Conservation (phyloP, 1,284 basidiomycete genomes). For the Termitomyces sp. region DNA sequence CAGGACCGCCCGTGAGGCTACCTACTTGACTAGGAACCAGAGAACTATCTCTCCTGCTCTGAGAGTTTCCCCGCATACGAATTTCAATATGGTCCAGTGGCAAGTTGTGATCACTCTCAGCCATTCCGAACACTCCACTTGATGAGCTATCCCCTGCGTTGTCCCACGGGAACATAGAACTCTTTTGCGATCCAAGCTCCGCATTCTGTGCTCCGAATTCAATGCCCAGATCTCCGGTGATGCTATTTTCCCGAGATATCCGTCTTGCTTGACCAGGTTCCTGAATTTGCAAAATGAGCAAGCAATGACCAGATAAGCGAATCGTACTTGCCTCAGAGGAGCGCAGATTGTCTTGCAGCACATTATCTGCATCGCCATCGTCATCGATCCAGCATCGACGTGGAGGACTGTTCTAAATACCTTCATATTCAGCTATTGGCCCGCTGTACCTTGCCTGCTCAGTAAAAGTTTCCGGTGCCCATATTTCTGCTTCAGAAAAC, state of each 20-base stretch:
- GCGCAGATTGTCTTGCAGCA: constrained; percentile 19
- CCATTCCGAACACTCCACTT: constrained; percentile 33
- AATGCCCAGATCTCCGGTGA: constrained; percentile 41
- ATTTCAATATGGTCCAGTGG: constrained; percentile 49
- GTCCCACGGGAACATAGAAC: constrained; percentile 77
- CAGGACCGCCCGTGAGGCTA: constrained; percentile 32
- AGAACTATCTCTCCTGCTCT: constrained; percentile 47
- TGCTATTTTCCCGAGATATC: constrained; percentile 47
- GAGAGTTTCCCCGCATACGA: constrained; percentile 48
- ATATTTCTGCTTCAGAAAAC: background rate
- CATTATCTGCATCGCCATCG: background rate
- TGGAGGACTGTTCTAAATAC: background rate
- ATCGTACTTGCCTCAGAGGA: constrained; percentile 58
- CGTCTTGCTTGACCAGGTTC: constrained; percentile 75
- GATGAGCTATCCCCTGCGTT: constrained; percentile 67
- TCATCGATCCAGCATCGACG: background rate
- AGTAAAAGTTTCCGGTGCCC: background rate
- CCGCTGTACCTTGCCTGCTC: constrained; percentile 4
- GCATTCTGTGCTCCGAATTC: constrained; percentile 33
- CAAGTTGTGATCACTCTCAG: constrained; percentile 36
- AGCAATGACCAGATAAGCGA: background rate
- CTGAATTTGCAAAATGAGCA: constrained; percentile 29
- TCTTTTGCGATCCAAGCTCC: constrained; percentile 51
- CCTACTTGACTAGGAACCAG: constrained; percentile 40
- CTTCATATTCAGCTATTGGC: background rate